Evolutionary conservation across 305 asterid genomes (phyloP), one percentile per base, ranked within the genome.

Genomic region (Solanum hybrid): DNA sequence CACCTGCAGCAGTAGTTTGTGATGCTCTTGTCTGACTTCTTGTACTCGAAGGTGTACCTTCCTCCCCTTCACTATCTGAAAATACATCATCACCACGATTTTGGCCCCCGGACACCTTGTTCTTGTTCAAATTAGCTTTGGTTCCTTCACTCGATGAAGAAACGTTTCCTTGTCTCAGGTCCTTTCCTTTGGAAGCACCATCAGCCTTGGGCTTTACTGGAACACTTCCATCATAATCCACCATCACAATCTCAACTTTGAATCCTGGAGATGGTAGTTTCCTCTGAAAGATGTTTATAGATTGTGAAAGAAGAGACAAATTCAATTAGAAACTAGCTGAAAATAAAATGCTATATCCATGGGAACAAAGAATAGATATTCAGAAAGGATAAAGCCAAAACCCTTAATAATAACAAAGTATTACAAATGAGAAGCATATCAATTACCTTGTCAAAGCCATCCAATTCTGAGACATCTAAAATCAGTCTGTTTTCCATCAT

Each of bases 191-290:
- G 75, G 92, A 78, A 40, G 86, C 87, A 3, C 84, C 71, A 31
- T 90, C 92, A 24, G 90, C 69, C 92, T 91, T 94, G 89, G 37
- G 39, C 91, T 93, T 94, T 82, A 95, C 40, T 61, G 95, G 94
- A 87, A 86, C 51, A 11, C 94, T 95, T 67, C 99, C 96, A 26
- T 95, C 97, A 88, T 93, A 95, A 85, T 96, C 99, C 91, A 95
- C 92, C 99, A 97, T 96, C 91, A 96, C 98, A 29, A 96, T 95
- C 92, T 96, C 99, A 37, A 96, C 96, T 86, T 95, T 93, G 92
- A 97, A 97, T 87, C 99, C 99, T 2, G 99, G 99, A 90, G 99
- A 92, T 39, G 99, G 99, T 91, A 97, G 91, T 92, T 97, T 97
- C 91, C 99, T 97, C 99, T 97, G 96, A 92, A 92, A 78, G 90